Evolutionary conservation across 495 filamentous ascomycete species (phyloP).

Genomic region (Emericellopsis terricola): DNA sequence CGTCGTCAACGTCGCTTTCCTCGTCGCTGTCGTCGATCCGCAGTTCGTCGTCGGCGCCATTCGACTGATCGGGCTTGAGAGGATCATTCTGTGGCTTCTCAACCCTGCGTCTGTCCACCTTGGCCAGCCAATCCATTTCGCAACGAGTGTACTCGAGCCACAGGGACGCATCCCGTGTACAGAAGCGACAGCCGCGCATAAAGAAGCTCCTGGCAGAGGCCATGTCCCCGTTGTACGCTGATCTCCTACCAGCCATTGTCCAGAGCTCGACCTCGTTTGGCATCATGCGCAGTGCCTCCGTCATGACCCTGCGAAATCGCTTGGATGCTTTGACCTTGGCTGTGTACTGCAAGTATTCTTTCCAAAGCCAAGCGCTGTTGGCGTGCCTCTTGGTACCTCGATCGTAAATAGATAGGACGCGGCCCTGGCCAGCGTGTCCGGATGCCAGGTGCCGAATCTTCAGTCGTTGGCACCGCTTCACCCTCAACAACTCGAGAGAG

Average conservation of each 20-base stretch:
- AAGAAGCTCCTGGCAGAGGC: conserved; percentile 59
- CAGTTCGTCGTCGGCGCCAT: conserved; percentile 7
- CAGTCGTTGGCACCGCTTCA: conserved; percentile 65
- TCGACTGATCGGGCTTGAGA: background rate
- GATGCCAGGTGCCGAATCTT: conserved; percentile 41
- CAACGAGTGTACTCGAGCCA: conserved; percentile 86
- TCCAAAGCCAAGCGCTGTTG: conserved; percentile 72
- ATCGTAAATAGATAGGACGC: conserved; percentile 78
- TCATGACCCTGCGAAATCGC: conserved; percentile 61
- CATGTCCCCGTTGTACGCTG: conserved; percentile 72
- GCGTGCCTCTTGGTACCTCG: conserved; percentile 74
- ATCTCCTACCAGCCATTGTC: conserved; percentile 64
- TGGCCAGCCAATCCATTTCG: conserved; percentile 78
- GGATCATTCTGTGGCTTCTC: conserved; percentile 12
- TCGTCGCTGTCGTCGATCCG: conserved; percentile 20
- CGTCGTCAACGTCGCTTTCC: conserved; percentile 21
- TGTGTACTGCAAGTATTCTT: conserved; percentile 76
- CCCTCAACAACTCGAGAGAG: conserved; percentile 65
- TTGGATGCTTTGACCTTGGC: conserved; percentile 58
- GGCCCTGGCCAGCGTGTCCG: conserved; percentile 49
- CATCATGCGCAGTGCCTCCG: conserved; percentile 62
- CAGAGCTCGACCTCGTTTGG: conserved; percentile 72
- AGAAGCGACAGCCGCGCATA: conserved; percentile 81
- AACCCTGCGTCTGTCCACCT: conserved; percentile 35
- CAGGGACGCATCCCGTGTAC: conserved; percentile 45